phyloP scores from a whole-genome alignment of 2,329 filamentous ascomycete species.

The Colletotrichum cereale region DNA sequence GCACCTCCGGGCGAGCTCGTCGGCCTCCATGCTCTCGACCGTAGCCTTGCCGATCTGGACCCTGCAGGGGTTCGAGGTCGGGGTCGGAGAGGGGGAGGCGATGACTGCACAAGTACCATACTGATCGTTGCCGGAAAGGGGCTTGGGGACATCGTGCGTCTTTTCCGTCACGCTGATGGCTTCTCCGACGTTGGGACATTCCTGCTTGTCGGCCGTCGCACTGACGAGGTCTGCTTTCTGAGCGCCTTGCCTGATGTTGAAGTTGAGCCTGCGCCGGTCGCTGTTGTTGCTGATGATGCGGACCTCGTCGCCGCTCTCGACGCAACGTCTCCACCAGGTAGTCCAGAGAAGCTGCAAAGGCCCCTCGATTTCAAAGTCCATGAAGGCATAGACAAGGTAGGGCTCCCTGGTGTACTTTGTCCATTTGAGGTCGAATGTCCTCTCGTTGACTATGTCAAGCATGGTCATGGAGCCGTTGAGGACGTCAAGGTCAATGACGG shows the following conservation, averaged over 20 bases:
- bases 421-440: neutral
- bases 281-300: constrained; percentile 20
- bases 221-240: constrained; percentile 37
- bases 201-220: constrained; percentile 22
- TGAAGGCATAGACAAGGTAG: constrained; percentile 30
- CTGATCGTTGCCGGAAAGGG: neutral
- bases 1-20: constrained; percentile 24
- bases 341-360: constrained; percentile 26
- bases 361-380: constrained; percentile 35
- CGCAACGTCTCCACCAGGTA: constrained; percentile 28
- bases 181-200: constrained; percentile 22
- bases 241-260: constrained; percentile 39
- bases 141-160: constrained; percentile 19
- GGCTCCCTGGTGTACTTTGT: constrained; percentile 28
- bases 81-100: constrained; percentile 21
- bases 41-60: constrained; percentile 40
- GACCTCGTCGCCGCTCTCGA: constrained; percentile 30
- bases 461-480: constrained; percentile 27
- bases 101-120: constrained; percentile 28
- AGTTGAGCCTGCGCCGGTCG: constrained; percentile 28
- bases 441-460: neutral
- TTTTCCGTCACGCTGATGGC: constrained; percentile 38
- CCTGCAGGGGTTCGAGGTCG: constrained; percentile 40
- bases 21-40: constrained; percentile 41
- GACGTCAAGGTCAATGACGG: constrained; percentile 16